Base-by-base conservation (phyloP, 257 asterid species). In the Scutellaria galericulata region DNA sequence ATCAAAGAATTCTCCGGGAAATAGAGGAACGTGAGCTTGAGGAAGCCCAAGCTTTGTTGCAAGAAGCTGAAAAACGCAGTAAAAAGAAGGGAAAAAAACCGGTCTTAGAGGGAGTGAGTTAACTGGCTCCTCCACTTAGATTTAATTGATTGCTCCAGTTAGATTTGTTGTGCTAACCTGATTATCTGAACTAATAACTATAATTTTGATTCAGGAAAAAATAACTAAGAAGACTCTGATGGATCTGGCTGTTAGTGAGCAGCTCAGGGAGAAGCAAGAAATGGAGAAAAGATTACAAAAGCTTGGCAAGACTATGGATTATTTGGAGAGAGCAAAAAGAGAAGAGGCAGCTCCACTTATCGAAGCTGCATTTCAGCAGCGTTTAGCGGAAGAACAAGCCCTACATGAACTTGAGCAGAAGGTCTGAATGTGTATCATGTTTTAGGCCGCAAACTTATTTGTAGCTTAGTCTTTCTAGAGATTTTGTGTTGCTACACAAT, bases 271-370 rank as follows among this genome's bases (percentile, higher is more conserved):
- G 85, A 91, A 89, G 77, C 92, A 85, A 74, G 96, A 88, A 73
- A 89, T 83, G 97, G 97, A 93, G 87, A 91, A 89, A 65, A 88
- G 85, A 74, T 67, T 93, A 50, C 94, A 77, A 83, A 89, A 82
- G 78, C 90, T 88, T 57, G 96, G 78, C 56, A 91, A 91, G 78
- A 89, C 88, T 41, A 89, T 93, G 97, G 97, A 93, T 82, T 79
- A 89, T 79, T 68, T 91, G 79, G 98, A 88, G 86, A 86, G 98
- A 81, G 98, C 98, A 14, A 93, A 85, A 84, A 80, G 96, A 68
- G 97, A 93, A 80, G 98, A 93, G 88, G 89, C 92, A 7, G 87
- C 94, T 14, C 88, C 92, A 8, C 72, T 73, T n/a, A 73, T 73
- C 7, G 78, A 73, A 27, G 59, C 66, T 53, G 64, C 72, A 35